phyloP scores from a whole-genome alignment of 352 stramenopile species.

The Lagenidium giganteum region DNA sequence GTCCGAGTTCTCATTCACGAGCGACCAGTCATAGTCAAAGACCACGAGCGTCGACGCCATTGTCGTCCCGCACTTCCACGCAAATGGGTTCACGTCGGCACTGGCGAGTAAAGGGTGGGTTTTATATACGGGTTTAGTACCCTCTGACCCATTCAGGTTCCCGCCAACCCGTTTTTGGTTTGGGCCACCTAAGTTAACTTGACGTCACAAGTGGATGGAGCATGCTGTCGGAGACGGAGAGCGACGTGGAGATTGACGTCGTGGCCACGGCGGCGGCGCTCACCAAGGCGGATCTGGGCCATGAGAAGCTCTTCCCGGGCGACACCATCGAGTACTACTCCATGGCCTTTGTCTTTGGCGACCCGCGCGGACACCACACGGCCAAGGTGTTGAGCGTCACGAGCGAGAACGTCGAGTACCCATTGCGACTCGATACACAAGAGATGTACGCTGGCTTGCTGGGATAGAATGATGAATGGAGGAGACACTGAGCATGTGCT shows the following conservation, averaged over 20 bases:
- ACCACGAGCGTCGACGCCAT: conserved; percentile 32
- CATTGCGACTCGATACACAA: conserved; percentile 57
- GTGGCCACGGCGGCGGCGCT: conserved; percentile 26
- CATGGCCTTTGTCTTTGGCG: conserved; percentile 71
- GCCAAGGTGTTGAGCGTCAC: conserved; percentile 53
- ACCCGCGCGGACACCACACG: conserved; percentile 53
- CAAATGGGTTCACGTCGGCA: too few relatives aligned
- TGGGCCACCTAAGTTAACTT: too few relatives aligned
- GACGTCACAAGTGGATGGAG: too few relatives aligned
- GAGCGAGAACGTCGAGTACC: conserved; percentile 41
- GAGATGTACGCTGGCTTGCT: conserved; percentile 45
- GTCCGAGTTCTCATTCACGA: conserved; percentile 83
- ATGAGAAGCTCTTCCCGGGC: conserved; percentile 57
- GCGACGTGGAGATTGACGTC: conserved; percentile 3
- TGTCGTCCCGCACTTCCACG: not conserved
- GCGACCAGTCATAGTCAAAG: conserved; percentile 84
- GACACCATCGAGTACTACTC: conserved; percentile 81
- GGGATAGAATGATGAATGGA: not conserved
- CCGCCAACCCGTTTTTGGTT: too few relatives aligned
- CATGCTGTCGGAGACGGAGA: not conserved
- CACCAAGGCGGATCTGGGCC: conserved; percentile 42
- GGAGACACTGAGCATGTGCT: conserved; percentile 3
- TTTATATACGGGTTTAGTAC: too few relatives aligned
- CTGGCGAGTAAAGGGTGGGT: too few relatives aligned
- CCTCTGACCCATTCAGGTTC: too few relatives aligned